Evolutionary conservation across 148 eudicot species (phyloP), one percentile per base, ranked within the genome.

Genomic region (Camellia granthamiana): DNA sequence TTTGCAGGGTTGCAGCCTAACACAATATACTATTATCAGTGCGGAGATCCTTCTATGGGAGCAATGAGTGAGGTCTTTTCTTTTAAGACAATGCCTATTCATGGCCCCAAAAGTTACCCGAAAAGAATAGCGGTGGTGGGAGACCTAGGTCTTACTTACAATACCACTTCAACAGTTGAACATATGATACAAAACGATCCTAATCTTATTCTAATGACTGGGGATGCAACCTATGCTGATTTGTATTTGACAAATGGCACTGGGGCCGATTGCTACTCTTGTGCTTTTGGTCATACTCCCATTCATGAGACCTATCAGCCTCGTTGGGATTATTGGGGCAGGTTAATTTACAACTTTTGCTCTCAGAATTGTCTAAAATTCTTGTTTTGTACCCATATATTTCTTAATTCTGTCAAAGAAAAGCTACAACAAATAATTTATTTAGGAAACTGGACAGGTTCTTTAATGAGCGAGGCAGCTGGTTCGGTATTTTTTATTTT

Each of bases 241-340:
- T 84, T 95, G 47, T 95, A 95, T 79, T 91, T 93, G n/a, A 90
- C 97, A 56, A 93, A 95, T 76, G 99, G 99, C 78, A 92, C 97
- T 72, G 94, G 97, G 63, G 82, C 99, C 2, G 97, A 93, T 75
- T 95, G 99, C 74, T 95, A 95, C 82, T 90, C 94, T 18, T 95
- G 99, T 83, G 84, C 97, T 3, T 95, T 95, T 84, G 43, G 91
- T 15, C 65, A 90, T 16, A 90, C 90, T 85, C 97, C 97, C 9
- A 95, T 95, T 81, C 97, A 95, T 72, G 99, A 95, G 81, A 93
- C 97, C 0, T 95, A 95, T 84, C 99, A 95, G 78, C 99, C 99
- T 63, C 94, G 99, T 16, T 95, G 99, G 99, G 99, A 95, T 89
- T 93, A 93, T 68, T 95, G 97, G 99, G 99, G 95, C 88, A 92